Conservation (phyloP, 2,329 filamentous ascomycete species). For the Ophiocordyceps sinensis region DNA sequence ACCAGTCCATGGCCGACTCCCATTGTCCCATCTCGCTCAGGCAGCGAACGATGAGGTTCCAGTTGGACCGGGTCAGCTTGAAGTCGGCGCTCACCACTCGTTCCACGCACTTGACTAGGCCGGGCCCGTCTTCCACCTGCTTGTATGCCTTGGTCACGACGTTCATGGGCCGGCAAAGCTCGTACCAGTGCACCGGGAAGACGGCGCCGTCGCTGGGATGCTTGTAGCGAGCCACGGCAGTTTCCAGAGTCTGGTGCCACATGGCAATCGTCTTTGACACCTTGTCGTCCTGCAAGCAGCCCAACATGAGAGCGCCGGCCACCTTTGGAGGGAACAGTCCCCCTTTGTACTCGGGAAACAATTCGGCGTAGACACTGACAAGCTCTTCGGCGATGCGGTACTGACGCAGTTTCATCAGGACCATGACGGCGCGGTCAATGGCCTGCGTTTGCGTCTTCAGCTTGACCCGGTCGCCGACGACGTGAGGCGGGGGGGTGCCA, state of each 20-base stretch:
- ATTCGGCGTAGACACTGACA: slow-evolving; percentile 35
- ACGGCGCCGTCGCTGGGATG: slow-evolving; percentile 13
- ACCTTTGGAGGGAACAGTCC: slow-evolving; percentile 35
- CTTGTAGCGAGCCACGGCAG: slow-evolving; percentile 25
- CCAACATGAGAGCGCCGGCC: slow-evolving; percentile 52
- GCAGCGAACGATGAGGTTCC: slow-evolving; percentile 62
- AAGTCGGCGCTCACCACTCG: slow-evolving; percentile 55
- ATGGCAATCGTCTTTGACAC: slow-evolving; percentile 46
- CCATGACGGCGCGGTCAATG: slow-evolving; percentile 17
- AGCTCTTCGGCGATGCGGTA: slow-evolving; percentile 42
- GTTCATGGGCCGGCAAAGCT: slow-evolving; percentile 33
- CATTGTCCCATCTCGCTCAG: slow-evolving; percentile 47
- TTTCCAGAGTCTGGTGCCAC: slow-evolving; percentile 49
- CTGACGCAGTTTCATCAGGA: slow-evolving; percentile 22
- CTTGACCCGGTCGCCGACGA: slow-evolving; percentile 6
- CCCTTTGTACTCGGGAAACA: slow-evolving; percentile 19
- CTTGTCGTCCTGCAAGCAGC: slow-evolving; percentile 42
- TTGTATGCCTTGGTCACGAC: slow-evolving; percentile 32
- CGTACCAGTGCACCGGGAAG: slow-evolving; percentile 35
- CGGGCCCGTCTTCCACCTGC: slow-evolving; percentile 24
- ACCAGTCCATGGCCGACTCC: slow-evolving; percentile 55
- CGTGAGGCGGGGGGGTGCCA: background rate
- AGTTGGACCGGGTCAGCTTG: slow-evolving; percentile 58
- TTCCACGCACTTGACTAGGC: slow-evolving; percentile 35
- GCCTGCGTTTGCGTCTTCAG: slow-evolving; percentile 13